phyloP scores from a whole-genome alignment of 345 rosid species.

The Hibiscus mutabilis region DNA sequence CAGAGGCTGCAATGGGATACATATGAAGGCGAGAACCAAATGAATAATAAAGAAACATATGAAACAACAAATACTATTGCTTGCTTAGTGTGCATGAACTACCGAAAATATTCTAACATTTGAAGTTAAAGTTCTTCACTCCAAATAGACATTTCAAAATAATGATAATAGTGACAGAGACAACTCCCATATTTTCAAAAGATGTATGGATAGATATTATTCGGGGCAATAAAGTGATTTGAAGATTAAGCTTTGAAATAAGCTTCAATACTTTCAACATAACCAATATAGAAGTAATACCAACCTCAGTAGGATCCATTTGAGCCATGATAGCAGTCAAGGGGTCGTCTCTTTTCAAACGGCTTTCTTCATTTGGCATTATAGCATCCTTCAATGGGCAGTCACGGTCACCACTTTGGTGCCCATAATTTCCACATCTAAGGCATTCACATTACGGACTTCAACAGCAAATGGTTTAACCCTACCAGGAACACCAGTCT shows the following conservation, averaged over 20 bases:
- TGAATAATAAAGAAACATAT: constrained; percentile 1
- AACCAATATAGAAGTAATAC: constrained; percentile 10
- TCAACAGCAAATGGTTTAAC: constrained; percentile 89
- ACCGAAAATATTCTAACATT: background rate
- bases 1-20: constrained; percentile 45
- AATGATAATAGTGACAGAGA: background rate
- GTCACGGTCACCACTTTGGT: constrained; percentile 97
- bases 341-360: constrained; percentile 92
- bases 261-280: background rate
- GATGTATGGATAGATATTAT: background rate
- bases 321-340: constrained; percentile 83
- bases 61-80: background rate
- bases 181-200: background rate
- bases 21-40: background rate
- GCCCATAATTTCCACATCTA: constrained; percentile 88
- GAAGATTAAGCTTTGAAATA: background rate
- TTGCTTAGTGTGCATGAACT: background rate
- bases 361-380: constrained; percentile 91
- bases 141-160: background rate
- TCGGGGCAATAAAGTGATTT: background rate
- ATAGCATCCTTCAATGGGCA: constrained; percentile 93
- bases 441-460: constrained; percentile 83
- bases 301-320: constrained; percentile 75
- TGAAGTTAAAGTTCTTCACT: background rate
- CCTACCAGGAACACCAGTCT: constrained; percentile 81